Percentiles rank a stretch among this genome's conserved stretches.
Evolutionary conservation across 305 asterid species (phyloP).

Genomic region (Vinca major): DNA sequence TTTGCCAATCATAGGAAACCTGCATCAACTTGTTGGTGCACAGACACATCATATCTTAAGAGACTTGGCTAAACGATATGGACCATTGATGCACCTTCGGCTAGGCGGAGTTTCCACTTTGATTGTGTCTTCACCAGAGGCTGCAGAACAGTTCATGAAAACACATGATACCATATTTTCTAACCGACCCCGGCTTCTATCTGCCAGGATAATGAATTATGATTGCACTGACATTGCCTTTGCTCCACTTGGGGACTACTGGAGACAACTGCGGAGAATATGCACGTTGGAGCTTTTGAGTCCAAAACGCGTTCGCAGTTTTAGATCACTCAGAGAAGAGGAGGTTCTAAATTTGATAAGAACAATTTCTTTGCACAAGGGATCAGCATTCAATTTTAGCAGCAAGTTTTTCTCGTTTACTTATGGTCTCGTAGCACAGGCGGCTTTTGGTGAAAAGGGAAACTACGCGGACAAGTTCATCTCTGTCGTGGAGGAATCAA

Average conservation of each 20-base stretch:
- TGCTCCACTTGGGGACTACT: conserved; percentile 3
- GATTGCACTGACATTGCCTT: background rate
- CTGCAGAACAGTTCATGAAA: conserved; percentile 1
- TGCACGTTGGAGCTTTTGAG: conserved; percentile 6
- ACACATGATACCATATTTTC: conserved; percentile 5
- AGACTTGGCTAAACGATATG: conserved; percentile 7
- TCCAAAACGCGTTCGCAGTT: conserved; percentile 3
- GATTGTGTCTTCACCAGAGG: conserved; percentile 5
- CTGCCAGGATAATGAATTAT: background rate
- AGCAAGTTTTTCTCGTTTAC: background rate
- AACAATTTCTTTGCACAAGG: background rate
- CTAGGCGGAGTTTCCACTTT: conserved; percentile 1
- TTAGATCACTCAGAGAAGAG: conserved; percentile 1
- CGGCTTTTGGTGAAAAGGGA: conserved; percentile 1
- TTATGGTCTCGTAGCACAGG: background rate
- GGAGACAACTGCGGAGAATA: conserved; percentile 8
- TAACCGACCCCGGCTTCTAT: background rate
- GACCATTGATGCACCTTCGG: conserved; percentile 4
- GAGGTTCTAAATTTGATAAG: background rate
- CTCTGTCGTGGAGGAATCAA: background rate
- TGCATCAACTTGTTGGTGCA: conserved; percentile 4
- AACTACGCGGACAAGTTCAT: conserved; percentile 9
- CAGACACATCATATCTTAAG: background rate
- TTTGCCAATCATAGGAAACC: conserved; percentile 5
- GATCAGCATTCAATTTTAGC: background rate